Percentiles rank a stretch among this genome's conserved stretches.
Conservation (phyloP, 768 basidiomycete species). For the Fomitopsis serialis region DNA sequence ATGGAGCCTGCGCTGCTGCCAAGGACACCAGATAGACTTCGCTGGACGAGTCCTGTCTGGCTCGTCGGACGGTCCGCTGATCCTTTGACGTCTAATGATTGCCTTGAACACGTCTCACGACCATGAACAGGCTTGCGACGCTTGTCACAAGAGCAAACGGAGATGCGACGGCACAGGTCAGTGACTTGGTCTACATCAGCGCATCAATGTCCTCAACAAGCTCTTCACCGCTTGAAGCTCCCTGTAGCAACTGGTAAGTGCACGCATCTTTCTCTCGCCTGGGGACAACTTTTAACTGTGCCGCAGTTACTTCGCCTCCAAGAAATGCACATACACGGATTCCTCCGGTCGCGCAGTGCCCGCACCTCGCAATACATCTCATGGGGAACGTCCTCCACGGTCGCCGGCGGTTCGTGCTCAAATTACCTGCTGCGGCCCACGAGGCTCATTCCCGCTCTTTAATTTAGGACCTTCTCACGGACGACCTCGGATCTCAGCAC, state of each 20-base stretch:
- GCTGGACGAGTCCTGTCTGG: background rate
- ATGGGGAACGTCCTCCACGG: slow-evolving; percentile 6
- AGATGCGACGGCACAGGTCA: slow-evolving; percentile 77
- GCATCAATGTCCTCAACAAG: background rate
- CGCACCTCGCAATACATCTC: slow-evolving; percentile 37
- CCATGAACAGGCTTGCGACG: slow-evolving; percentile 58
- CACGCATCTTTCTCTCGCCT: background rate
- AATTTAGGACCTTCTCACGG: background rate
- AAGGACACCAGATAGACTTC: no score
- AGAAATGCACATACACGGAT: slow-evolving; percentile 78
- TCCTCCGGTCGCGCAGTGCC: slow-evolving; percentile 75
- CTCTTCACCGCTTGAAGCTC: slow-evolving; percentile 37
- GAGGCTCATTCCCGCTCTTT: background rate
- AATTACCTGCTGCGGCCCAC: background rate
- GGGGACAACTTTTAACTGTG: slow-evolving; percentile 10
- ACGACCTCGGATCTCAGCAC: background rate
- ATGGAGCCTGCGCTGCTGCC: no score
- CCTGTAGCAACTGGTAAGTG: slow-evolving; percentile 75
- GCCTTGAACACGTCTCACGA: background rate
- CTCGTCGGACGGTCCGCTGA: background rate
- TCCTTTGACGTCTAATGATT: background rate
- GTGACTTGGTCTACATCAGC: slow-evolving; percentile 19
- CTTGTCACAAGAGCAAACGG: slow-evolving; percentile 81
- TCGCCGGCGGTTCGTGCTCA: background rate
- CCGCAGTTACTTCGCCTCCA: slow-evolving; percentile 72